Evolutionary conservation across 1,139 yeast species (phyloP).

Genomic region (Yamadazyma membranifaciens): DNA sequence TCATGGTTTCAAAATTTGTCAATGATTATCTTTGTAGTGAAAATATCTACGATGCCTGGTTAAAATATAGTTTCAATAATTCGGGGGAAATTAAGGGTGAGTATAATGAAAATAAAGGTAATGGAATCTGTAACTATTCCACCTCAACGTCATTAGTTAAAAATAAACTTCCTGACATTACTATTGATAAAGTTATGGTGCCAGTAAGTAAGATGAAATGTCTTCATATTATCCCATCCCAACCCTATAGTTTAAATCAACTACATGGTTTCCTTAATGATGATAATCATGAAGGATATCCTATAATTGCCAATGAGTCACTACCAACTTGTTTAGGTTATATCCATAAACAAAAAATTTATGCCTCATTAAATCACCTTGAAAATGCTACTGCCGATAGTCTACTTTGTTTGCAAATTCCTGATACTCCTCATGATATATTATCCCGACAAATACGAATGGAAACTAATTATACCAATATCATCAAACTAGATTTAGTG

Average conservation of each 20-base stretch:
- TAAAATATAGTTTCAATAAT: constrained; percentile 25
- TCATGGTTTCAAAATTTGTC: constrained; percentile 50
- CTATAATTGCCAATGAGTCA: constrained; percentile 27
- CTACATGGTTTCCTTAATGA: constrained; percentile 24
- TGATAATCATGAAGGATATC: constrained; percentile 46
- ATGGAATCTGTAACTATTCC: constrained; percentile 38
- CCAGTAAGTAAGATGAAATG: constrained; percentile 29
- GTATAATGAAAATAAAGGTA: constrained; percentile 39
- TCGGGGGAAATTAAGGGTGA: constrained; percentile 1
- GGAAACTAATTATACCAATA: constrained; percentile 17
- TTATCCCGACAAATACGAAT: constrained; percentile 26
- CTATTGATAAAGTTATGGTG: constrained; percentile 31
- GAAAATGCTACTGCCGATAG: constrained; percentile 10
- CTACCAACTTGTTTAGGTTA: constrained; percentile 38
- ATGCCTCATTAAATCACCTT: constrained; percentile 14
- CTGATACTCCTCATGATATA: constrained; percentile 18
- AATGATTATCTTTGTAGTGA: constrained; percentile 47
- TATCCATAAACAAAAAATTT: constrained; percentile 28
- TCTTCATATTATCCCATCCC: constrained; percentile 26
- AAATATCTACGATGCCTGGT: constrained; percentile 50
- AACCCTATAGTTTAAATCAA: constrained; percentile 22
- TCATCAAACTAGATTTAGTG: constrained; percentile 17
- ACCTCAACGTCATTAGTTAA: constrained; percentile 29
- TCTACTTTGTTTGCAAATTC: constrained; percentile 25
- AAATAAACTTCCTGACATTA: constrained; percentile 34